These are phyloP conservation scores for Metarhizium guizhouense DNA, from an alignment of 2,329 filamentous ascomycete species.

Conservation along the genomic window DNA sequence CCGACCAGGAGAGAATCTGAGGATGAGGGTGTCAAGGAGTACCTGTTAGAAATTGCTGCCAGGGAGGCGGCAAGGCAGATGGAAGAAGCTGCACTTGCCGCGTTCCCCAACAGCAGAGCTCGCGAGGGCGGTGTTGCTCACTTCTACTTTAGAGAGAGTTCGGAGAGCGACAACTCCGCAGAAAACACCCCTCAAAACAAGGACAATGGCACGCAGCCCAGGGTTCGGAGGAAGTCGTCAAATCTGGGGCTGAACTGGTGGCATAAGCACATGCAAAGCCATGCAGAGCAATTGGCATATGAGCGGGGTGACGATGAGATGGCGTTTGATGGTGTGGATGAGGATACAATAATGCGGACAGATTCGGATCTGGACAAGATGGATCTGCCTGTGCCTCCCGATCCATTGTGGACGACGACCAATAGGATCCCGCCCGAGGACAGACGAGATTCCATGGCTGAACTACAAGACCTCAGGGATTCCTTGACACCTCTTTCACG, in stretches of 20 bases:
- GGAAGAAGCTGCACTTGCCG: constrained; percentile 65
- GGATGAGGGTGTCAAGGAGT: constrained; percentile 67
- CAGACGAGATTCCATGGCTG: constrained; percentile 18
- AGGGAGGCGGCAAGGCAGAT: constrained; percentile 73
- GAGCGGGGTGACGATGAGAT: constrained; percentile 25
- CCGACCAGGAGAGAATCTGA: constrained; percentile 55
- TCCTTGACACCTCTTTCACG: constrained; percentile 16
- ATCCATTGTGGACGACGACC: constrained; percentile 33
- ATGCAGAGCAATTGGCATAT: constrained; percentile 56
- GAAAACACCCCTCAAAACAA: constrained; percentile 26
- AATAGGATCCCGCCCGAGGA: constrained; percentile 19
- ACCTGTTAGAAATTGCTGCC: constrained; percentile 70
- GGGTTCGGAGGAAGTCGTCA: constrained; percentile 48
- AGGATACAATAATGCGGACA: constrained; percentile 20
- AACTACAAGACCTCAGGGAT: constrained; percentile 12
- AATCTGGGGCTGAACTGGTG: constrained; percentile 62
- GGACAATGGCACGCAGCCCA: constrained; percentile 16
- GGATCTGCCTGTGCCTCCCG: constrained; percentile 29
- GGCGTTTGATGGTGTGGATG: constrained; percentile 18
- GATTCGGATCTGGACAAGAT: constrained; percentile 35
- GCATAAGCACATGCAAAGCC: constrained; percentile 70
- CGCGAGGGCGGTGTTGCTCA: constrained; percentile 63
- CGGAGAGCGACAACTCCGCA: constrained; percentile 43
- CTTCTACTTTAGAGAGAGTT: constrained; percentile 58
- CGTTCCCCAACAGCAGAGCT: constrained; percentile 64